Conservation (phyloP, 2,329 filamentous ascomycete genomes). For the Magnaporthiopsis poae region DNA sequence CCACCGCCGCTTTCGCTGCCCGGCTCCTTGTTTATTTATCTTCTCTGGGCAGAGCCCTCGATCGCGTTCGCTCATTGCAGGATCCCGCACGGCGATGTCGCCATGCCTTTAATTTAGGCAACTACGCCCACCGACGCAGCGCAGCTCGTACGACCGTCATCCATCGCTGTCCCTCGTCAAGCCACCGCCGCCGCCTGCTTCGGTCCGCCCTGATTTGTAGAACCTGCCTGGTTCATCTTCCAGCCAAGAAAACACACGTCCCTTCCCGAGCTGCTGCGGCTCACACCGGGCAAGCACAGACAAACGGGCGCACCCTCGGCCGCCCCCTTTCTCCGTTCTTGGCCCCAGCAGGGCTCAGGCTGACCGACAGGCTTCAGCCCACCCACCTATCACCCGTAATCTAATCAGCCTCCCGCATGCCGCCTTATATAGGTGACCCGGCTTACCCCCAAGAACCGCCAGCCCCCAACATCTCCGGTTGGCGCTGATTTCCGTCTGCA, state of each 20-base stretch:
- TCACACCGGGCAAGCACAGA: not conserved
- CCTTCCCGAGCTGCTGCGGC: not conserved
- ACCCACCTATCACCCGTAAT: not conserved
- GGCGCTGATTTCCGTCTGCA: constrained; percentile 1
- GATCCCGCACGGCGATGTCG: too few relatives aligned
- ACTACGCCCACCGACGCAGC: not conserved
- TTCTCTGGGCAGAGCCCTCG: not conserved
- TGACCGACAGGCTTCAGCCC: constrained; percentile 1
- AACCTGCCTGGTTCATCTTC: not conserved
- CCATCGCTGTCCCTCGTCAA: not conserved
- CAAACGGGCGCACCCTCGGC: not conserved
- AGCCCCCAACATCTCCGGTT: constrained; percentile 2
- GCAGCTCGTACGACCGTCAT: not conserved
- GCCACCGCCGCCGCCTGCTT: too few relatives aligned
- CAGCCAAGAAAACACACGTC: not conserved
- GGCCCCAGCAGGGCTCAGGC: constrained; percentile 2
- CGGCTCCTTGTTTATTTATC: not conserved
- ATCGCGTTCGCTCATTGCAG: not conserved
- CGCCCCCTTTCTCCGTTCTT: not conserved
- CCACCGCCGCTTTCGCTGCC: not conserved
- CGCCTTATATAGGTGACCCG: constrained; percentile 5
- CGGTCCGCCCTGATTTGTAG: not conserved
- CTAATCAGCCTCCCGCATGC: constrained; percentile 2
- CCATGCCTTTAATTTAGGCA: not conserved
- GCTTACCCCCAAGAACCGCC: not conserved